A percentile compares a stretch with the other conserved stretches of the same genome.
Evolutionary conservation across 345 rosid species (phyloP).

Genomic region (Bruguiera sexangula): DNA sequence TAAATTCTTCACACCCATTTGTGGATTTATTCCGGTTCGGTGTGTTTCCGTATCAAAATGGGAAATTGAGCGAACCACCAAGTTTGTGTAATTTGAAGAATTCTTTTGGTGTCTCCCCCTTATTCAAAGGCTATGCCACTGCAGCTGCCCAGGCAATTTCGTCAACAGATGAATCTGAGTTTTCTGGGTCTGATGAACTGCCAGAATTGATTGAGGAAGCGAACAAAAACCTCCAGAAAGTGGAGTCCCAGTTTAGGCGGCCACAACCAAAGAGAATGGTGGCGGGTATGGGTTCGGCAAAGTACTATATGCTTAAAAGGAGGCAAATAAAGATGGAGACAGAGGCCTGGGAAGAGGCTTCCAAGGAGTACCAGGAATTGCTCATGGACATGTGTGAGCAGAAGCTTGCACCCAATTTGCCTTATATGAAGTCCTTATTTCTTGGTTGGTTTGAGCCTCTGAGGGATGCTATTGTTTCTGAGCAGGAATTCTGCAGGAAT

Average conservation of each 20-base stretch:
- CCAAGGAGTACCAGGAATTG: constrained; percentile 79
- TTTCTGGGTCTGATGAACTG: constrained; percentile 67
- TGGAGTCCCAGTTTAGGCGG: constrained; percentile 22
- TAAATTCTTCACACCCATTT: constrained; percentile 6
- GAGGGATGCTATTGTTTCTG: constrained; percentile 70
- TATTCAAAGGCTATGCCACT: constrained; percentile 42
- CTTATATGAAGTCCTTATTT: constrained; percentile 77
- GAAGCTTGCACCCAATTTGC: constrained; percentile 92
- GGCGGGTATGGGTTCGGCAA: constrained; percentile 54
- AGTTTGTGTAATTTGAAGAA: constrained; percentile 14
- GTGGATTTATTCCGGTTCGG: constrained; percentile 17
- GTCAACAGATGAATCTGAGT: constrained; percentile 65
- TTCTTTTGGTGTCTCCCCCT: constrained; percentile 15
- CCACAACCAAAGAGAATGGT: constrained; percentile 46
- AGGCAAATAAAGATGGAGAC: constrained; percentile 87
- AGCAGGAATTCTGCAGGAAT: constrained; percentile 47
- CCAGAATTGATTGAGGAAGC: constrained; percentile 47
- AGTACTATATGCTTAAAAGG: constrained; percentile 46
- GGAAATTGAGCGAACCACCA: constrained; percentile 15
- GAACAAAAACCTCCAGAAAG: constrained; percentile 35
- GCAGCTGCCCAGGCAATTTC: constrained; percentile 56
- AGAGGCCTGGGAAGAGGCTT: constrained; percentile 87
- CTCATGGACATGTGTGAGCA: constrained; percentile 89
- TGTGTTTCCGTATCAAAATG: constrained; percentile 12
- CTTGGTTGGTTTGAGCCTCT: constrained; percentile 97